These are phyloP conservation scores for Phylloporus arenicola DNA, from an alignment of 768 basidiomycete genomes.

Conservation along the genomic window DNA sequence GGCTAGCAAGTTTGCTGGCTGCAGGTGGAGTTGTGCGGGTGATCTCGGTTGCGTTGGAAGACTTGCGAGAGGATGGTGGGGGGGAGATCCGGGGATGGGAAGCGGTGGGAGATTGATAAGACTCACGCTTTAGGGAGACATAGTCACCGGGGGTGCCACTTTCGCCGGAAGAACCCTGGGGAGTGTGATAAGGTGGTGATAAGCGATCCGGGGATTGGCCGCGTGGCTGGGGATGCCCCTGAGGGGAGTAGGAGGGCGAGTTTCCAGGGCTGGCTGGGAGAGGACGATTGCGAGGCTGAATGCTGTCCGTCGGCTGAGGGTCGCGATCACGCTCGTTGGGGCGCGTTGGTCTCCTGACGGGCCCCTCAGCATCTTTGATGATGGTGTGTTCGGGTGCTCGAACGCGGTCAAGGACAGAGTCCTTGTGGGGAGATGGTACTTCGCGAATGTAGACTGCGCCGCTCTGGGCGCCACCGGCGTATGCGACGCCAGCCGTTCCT, in stretches of 20 bases:
- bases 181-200: constrained; percentile 47
- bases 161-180: constrained; percentile 43
- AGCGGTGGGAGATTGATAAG: constrained; percentile 30
- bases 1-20: constrained; percentile 37
- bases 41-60: constrained; percentile 18
- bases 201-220: constrained; percentile 49
- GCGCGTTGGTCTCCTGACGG: constrained; percentile 19
- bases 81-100: constrained; percentile 20
- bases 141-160: constrained; percentile 38
- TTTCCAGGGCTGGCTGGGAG: constrained; percentile 34
- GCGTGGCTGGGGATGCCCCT: constrained; percentile 35
- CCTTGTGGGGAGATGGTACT: constrained; percentile 42
- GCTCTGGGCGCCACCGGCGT: constrained; percentile 43
- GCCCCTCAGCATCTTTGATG: neutral
- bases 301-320: constrained; percentile 28
- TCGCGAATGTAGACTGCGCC: constrained; percentile 32
- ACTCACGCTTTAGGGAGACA: constrained; percentile 42
- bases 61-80: constrained; percentile 26
- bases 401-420: constrained; percentile 50
- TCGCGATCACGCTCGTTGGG: constrained; percentile 35
- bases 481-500: constrained; percentile 40
- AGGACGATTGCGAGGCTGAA: constrained; percentile 21
- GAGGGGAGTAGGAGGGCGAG: constrained; percentile 39
- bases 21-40: constrained; percentile 33
- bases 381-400: constrained; percentile 43